Base-by-base conservation (phyloP, 345 rosid species). In the Mercurialis annua region DNA sequence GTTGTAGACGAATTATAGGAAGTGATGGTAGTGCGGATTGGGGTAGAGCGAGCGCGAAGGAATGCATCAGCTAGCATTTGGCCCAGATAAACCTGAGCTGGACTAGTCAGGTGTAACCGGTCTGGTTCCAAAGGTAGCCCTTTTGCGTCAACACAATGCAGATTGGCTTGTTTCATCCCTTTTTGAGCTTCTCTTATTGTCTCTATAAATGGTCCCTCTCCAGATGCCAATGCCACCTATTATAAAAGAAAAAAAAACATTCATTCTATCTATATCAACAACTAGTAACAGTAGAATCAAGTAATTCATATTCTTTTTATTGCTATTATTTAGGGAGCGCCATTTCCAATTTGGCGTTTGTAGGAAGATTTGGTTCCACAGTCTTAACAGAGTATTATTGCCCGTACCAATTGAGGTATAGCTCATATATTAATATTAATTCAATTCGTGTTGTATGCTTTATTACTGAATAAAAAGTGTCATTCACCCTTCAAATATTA, bases 21-120 rank as follows among this genome's bases (percentile, higher is more conserved):
- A 14, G 10, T 21, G 30, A 17, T 61, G 42, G 17, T n/a, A 27
- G 12, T 5, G 2, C 38, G 67, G 15, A 49, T 24, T 5, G 72
- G 27, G 38, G 1, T 36, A 33, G 49, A 2, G 10, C 23, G 10
- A 12, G 62, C 29, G 6, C 44, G 54, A 2, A 70, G 67, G 26
- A 53, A 57, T 47, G 60, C 61, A 52, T 59, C 56, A 26, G 76
- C 76, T 61, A 78, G 31, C 24, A 50, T 21, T 21, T 75, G 67
- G 10, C 82, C 79, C 27, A 78, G 73, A 23, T 59, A 57, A 47
- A 78, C 76, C 71, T 78, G 76, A 20, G 76, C 64, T 15, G 59
- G 63, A 1, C 79, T 74, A 17, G 76, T 56, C n/a, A 78, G 82
- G 66, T 74, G 82, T 49, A 74, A 20, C 26, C 31, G 52, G 49